Conservation (phyloP, 805 yeast genomes). For the Candida odintsovae region DNA sequence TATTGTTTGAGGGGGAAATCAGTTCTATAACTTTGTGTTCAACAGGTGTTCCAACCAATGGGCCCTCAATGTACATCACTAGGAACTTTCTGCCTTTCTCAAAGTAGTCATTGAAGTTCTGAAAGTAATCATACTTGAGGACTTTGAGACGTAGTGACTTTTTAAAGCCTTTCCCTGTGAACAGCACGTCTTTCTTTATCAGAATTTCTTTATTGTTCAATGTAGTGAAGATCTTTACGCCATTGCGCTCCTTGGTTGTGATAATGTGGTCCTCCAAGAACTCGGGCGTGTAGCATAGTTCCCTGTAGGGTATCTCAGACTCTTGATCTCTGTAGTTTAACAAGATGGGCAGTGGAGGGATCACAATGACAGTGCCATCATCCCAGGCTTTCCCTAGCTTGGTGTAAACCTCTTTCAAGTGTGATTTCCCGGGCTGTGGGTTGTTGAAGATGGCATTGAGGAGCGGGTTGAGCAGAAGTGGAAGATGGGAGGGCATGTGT, state of each 20-base stretch:
- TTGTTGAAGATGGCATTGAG: constrained; percentile 63
- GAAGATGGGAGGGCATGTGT: constrained; percentile 38
- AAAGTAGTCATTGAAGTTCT: constrained; percentile 49
- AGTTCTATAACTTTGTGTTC: constrained; percentile 4
- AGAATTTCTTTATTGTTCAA: constrained; percentile 50
- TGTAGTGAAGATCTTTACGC: constrained; percentile 42
- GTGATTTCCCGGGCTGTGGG: constrained; percentile 42
- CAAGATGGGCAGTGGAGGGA: constrained; percentile 53
- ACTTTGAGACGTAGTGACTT: constrained; percentile 39
- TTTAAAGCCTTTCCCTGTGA: constrained; percentile 56
- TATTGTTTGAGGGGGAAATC: constrained; percentile 5
- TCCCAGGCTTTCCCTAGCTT: constrained; percentile 28
- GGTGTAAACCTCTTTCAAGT: constrained; percentile 41
- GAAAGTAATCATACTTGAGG: constrained; percentile 39
- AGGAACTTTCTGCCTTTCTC: constrained; percentile 52
- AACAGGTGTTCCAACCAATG: constrained; percentile 39
- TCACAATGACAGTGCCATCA: constrained; percentile 51
- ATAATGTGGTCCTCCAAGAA: constrained; percentile 62
- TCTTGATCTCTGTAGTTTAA: constrained; percentile 33
- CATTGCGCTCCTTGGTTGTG: constrained; percentile 27
- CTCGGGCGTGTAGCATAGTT: constrained; percentile 52
- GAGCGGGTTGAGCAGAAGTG: constrained; percentile 55
- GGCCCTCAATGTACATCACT: constrained; percentile 50
- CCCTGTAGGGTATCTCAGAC: constrained; percentile 35
- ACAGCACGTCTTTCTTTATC: constrained; percentile 47